These are phyloP conservation scores for Starmerella vaccinii DNA, from an alignment of 805 yeast species.

Conservation along the genomic window DNA sequence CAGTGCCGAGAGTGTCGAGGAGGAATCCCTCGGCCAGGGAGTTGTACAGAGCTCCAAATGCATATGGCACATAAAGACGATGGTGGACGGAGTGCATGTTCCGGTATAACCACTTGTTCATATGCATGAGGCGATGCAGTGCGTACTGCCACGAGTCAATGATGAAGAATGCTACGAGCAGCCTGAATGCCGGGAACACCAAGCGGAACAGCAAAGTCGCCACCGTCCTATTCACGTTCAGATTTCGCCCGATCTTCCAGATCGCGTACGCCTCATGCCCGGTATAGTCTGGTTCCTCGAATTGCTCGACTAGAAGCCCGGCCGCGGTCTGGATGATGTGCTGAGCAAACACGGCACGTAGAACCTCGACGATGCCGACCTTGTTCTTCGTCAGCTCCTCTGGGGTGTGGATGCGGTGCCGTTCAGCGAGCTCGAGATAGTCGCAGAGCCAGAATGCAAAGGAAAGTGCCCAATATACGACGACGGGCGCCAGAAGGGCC, in stretches of 20 bases:
- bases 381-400: conserved; percentile 78
- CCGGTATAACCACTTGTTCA: conserved; percentile 62
- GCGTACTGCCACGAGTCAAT: conserved; percentile 94
- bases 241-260: conserved; percentile 38
- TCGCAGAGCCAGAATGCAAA: conserved; percentile 67
- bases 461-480: conserved; percentile 76
- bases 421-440: conserved; percentile 60
- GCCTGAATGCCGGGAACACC: conserved; percentile 50
- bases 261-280: conserved; percentile 43
- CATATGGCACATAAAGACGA: conserved; percentile 87
- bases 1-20: conserved; percentile 87
- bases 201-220: conserved; percentile 50
- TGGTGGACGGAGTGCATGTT: conserved; percentile 92
- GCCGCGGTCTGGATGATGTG: conserved; percentile 71
- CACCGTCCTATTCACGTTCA: conserved; percentile 27
- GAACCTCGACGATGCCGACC: conserved; percentile 57
- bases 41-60: conserved; percentile 91
- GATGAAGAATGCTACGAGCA: conserved; percentile 54
- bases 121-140: conserved; percentile 82
- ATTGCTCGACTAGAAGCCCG: conserved; percentile 46
- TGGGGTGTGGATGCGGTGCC: conserved; percentile 83
- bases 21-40: conserved; percentile 90
- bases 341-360: conserved; percentile 74
- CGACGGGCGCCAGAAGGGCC: conserved; percentile 64
- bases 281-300: conserved; percentile 42